A percentile compares a stretch with the other conserved stretches of the same genome.
Conservation (phyloP, 2,329 filamentous ascomycete genomes). For the Alternaria sp. region DNA sequence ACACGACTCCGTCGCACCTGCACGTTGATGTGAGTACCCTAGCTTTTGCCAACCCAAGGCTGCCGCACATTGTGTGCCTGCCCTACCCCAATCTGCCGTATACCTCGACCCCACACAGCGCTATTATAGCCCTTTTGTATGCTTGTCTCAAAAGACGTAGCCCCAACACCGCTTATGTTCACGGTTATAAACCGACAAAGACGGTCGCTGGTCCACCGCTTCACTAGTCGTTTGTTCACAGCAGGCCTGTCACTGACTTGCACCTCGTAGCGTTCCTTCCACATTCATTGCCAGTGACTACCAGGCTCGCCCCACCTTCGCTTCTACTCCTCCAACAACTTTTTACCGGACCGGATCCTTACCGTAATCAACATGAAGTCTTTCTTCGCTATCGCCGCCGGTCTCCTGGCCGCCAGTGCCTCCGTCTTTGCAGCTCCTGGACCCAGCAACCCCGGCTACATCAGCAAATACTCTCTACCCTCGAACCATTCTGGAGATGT, state of each 20-base stretch:
- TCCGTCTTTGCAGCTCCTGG: background rate
- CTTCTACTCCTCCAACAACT: conserved; percentile 17
- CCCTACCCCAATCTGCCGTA: conserved; percentile 11
- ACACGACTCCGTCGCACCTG: conserved; percentile 36
- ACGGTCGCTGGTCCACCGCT: conserved; percentile 13
- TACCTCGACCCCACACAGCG: conserved; percentile 21
- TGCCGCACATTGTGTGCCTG: conserved; percentile 22
- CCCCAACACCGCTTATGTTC: conserved; percentile 12
- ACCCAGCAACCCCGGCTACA: conserved; percentile 4
- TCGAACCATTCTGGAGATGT: conserved; percentile 39
- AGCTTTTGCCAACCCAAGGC: conserved; percentile 10
- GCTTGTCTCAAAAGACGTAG: conserved; percentile 18
- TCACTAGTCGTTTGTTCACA: conserved; percentile 14
- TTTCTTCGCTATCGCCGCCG: conserved; percentile 31
- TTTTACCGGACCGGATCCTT: conserved; percentile 32
- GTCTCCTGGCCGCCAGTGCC: conserved; percentile 34
- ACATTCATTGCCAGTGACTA: conserved; percentile 26
- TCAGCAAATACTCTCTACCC: conserved; percentile 24
- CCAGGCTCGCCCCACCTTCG: conserved; percentile 21
- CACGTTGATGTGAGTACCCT: conserved; percentile 44
- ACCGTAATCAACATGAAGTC: conserved; percentile 40
- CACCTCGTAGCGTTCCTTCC: conserved; percentile 24
- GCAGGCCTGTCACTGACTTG: conserved; percentile 23
- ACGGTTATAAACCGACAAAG: conserved; percentile 19
- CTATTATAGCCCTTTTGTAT: conserved; percentile 4